Evolutionary conservation across 2,329 filamentous ascomycete species (phyloP).

Genomic region (Elsinoe necatrix): DNA sequence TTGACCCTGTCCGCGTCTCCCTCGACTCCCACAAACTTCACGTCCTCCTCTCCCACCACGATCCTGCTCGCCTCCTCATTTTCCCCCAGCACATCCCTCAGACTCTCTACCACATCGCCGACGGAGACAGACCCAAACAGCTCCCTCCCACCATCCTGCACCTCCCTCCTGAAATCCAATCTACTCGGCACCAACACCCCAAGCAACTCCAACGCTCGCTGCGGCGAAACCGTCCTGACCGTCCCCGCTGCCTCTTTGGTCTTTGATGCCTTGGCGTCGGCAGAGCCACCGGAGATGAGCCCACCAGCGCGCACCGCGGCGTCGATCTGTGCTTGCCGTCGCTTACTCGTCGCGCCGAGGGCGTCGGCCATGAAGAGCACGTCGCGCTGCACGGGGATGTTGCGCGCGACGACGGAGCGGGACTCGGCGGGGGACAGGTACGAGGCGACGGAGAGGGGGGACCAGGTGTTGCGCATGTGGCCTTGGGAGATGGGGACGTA

Average conservation of each 20-base stretch:
- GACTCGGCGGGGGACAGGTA: slow-evolving; percentile 43
- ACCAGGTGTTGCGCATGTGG: slow-evolving; percentile 49
- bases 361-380: slow-evolving; percentile 32
- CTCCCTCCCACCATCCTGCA: slow-evolving; percentile 36
- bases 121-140: slow-evolving; percentile 50
- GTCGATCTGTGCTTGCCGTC: slow-evolving; percentile 18
- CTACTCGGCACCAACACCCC: slow-evolving; percentile 39
- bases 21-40: slow-evolving; percentile 40
- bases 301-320: background rate
- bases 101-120: slow-evolving; percentile 41
- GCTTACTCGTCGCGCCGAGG: slow-evolving; percentile 9
- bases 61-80: slow-evolving; percentile 46
- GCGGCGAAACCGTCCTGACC: slow-evolving; percentile 22
- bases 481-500: slow-evolving; percentile 45
- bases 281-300: background rate
- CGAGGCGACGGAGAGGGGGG: slow-evolving; percentile 42
- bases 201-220: slow-evolving; percentile 40
- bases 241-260: slow-evolving; percentile 17
- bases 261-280: slow-evolving; percentile 17
- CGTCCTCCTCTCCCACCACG: slow-evolving; percentile 41
- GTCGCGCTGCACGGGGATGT: slow-evolving; percentile 40
- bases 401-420: slow-evolving; percentile 38
- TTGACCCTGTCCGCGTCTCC: slow-evolving; percentile 41
- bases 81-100: slow-evolving; percentile 42
- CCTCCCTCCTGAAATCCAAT: slow-evolving; percentile 36